Evolutionary conservation across 176 grass and related monocot genomes (phyloP), one percentile per base, ranked within the genome.

Genomic region (Carex pumila): DNA sequence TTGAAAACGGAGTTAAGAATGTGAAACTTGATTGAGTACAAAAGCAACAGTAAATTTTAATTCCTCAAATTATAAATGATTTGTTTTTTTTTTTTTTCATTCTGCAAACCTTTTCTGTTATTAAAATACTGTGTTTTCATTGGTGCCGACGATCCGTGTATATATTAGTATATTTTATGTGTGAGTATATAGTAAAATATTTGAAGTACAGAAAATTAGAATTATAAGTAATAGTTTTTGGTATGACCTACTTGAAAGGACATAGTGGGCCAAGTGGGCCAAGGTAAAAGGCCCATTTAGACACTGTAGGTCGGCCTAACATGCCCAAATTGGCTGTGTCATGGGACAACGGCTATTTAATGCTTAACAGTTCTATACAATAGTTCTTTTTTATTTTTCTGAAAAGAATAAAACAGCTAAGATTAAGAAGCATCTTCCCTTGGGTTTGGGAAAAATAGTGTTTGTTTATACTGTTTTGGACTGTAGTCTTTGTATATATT

Each of bases 331-430:
- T 29, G 50, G 57, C 56, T 81, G 37, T 60, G 25, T 80, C 79
- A 14, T 82, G 58, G 60, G 79, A 37, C 59, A 60, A 65, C 60
- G 21, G n/a, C 43, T 65, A 82, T 64, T 82, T 65, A 82, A 82
- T 82, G 79, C 58, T 3, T 47, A n/a, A 82, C 79, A 65, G 79
- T 82, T 43, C 9, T 14, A 21, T 50, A 12, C 5, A 22, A 45
- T 41, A 25, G 7, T 50, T 47, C 6, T 21, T 63, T 43, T 81
- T 30, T 34, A n/a, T 3, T 79, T 12, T 61, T 52, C 7, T 14
- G 37, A 6, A 79, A 79, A 55, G 14, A 29, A 81, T 63, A 39
- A 39, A 63, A 63, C 10, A 22, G 39, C 41, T 11, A 47, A 70
- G 34, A 47, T 39, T 39, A 39, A 39, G 37, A 39, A 72, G 6